Evolutionary conservation across 2,329 filamentous ascomycete species (phyloP).

Genomic region (Beauveria asiatica): DNA sequence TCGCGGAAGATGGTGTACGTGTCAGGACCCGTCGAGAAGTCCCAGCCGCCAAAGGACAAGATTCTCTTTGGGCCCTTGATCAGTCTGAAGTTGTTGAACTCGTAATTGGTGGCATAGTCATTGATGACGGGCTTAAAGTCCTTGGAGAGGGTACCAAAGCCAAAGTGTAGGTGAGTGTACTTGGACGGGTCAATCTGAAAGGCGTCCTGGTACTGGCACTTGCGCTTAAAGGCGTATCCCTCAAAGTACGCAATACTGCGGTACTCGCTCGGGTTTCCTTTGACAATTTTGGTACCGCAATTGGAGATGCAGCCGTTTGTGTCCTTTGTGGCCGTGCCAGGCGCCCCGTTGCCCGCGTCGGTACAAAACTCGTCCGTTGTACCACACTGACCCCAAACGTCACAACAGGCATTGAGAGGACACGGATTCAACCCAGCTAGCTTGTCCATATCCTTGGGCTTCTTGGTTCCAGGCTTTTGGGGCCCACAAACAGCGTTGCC

Average conservation of each 20-base stretch:
- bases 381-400: conserved; percentile 34
- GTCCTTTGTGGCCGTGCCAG: conserved; percentile 8
- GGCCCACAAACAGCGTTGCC: conserved; percentile 18
- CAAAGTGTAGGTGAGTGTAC: conserved; percentile 19
- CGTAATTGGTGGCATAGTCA: no score
- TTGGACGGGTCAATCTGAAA: conserved; percentile 15
- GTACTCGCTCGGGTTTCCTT: conserved; percentile 3
- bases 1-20: conserved; percentile 30
- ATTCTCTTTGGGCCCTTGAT: no score
- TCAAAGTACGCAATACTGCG: conserved; percentile 17
- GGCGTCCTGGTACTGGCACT: conserved; percentile 18
- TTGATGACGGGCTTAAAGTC: conserved; percentile 11
- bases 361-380: conserved; percentile 29
- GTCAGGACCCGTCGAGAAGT: conserved; percentile 27
- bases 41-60: conserved; percentile 14
- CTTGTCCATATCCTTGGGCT: conserved; percentile 8
- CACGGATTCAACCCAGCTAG: conserved; percentile 22
- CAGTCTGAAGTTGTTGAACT: no score
- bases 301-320: conserved; percentile 12
- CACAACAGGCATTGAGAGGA: conserved; percentile 21
- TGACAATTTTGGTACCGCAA: conserved; percentile 3
- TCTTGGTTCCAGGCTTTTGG: conserved; percentile 16
- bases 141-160: conserved; percentile 17
- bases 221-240: conserved; percentile 9
- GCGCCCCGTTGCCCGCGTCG: conserved; percentile 6